Evolutionary conservation across 2,329 filamentous ascomycete species (phyloP).

Genomic region (Pezicula carpinea): DNA sequence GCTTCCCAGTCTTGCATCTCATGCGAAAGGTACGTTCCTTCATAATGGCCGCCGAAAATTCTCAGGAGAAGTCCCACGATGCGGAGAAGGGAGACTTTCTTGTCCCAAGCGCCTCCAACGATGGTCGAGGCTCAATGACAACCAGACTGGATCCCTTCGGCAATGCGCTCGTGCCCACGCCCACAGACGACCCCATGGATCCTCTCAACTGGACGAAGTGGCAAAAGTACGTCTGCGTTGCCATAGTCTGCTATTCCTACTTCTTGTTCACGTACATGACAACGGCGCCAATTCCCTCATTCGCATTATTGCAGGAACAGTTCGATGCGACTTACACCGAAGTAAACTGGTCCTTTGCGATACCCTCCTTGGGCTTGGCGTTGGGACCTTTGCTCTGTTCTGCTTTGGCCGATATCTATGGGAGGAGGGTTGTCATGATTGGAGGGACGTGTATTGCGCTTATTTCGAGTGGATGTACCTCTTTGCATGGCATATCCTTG

Average conservation of each 20-base stretch:
- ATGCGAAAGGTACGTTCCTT: neutral
- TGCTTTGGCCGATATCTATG: slow-evolving; percentile 46
- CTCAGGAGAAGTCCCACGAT: neutral
- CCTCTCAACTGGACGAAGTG: slow-evolving; percentile 48
- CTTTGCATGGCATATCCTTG: slow-evolving; percentile 33
- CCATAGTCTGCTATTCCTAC: slow-evolving; percentile 43
- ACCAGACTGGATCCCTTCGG: slow-evolving; percentile 20
- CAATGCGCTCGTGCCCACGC: slow-evolving; percentile 34
- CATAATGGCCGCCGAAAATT: neutral
- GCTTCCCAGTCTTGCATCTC: neutral
- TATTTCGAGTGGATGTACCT: slow-evolving; percentile 30
- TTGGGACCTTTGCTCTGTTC: slow-evolving; percentile 47
- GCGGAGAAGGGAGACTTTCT: slow-evolving; percentile 2
- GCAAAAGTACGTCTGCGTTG: slow-evolving; percentile 44
- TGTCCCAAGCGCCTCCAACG: neutral
- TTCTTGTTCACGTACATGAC: slow-evolving; percentile 56
- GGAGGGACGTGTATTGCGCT: slow-evolving; percentile 32
- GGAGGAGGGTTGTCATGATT: slow-evolving; percentile 45
- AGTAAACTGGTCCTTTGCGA: slow-evolving; percentile 46
- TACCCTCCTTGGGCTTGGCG: slow-evolving; percentile 44
- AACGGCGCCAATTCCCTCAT: slow-evolving; percentile 51
- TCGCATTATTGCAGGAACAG: slow-evolving; percentile 41
- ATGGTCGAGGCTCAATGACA: neutral
- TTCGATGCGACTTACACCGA: slow-evolving; percentile 41
- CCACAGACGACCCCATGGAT: slow-evolving; percentile 42